A percentile compares a stretch with the other conserved stretches of the same genome.
Conservation (phyloP, 192 early-diverging fungal species). For the Mortierella antarctica region DNA sequence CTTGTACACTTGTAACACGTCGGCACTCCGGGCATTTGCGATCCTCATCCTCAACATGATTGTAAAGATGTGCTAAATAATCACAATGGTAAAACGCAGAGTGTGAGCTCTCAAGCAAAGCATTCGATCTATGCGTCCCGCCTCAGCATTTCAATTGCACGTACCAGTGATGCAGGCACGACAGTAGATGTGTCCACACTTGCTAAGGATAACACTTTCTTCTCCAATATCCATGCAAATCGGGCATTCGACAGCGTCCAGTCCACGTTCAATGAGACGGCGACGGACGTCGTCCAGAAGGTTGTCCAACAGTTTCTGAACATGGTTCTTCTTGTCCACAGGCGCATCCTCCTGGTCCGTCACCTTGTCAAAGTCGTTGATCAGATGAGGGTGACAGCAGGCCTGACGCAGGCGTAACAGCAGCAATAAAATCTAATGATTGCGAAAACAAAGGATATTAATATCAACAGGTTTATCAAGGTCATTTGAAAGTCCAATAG, state of each 20-base stretch:
- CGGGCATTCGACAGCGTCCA: constrained; percentile 48
- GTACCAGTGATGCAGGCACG: constrained; percentile 49
- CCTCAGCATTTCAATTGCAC: background rate
- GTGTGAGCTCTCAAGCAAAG: background rate
- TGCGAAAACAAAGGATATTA: background rate
- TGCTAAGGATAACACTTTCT: constrained; percentile 41
- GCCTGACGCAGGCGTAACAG: constrained; percentile 65
- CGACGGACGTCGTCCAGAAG: constrained; percentile 25
- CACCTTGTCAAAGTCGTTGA: constrained; percentile 45
- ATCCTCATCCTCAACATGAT: constrained; percentile 39
- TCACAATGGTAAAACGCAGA: background rate
- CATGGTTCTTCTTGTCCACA: constrained; percentile 10
- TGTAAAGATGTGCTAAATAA: constrained; percentile 18
- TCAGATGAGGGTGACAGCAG: constrained; percentile 62
- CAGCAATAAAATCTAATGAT: constrained; percentile 55
- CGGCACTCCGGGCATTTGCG: constrained; percentile 48
- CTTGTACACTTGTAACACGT: constrained; percentile 3
- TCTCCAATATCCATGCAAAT: constrained; percentile 54
- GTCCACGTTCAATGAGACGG: constrained; percentile 32
- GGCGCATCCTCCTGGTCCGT: constrained; percentile 2
- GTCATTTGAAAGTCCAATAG: background rate
- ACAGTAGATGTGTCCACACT: constrained; percentile 48
- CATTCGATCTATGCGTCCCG: background rate
- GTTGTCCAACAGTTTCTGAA: constrained; percentile 24
- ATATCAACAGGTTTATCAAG: background rate